These are phyloP conservation scores for Kentomonas sorsogonicus DNA, from an alignment of 208 protist genomes.

Conservation along the genomic window DNA sequence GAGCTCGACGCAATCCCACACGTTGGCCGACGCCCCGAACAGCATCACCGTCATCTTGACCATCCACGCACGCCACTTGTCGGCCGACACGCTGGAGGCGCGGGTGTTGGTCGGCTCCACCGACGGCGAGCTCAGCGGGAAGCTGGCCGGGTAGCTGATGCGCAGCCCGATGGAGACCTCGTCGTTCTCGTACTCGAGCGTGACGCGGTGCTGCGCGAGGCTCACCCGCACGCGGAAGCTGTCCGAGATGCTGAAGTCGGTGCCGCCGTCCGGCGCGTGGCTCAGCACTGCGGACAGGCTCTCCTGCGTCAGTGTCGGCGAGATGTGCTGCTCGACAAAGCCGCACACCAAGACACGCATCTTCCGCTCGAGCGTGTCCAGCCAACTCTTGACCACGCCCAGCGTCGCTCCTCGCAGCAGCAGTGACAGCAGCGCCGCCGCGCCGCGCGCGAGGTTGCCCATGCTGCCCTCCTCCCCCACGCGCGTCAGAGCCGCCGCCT, in stretches of 20 bases:
- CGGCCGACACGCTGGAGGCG: constrained; percentile 65
- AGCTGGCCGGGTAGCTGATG: constrained; percentile 64
- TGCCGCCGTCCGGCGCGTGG: constrained; percentile 55
- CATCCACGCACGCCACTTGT: constrained; percentile 86
- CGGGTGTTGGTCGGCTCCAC: constrained; percentile 52
- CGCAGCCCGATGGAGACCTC: constrained; percentile 64
- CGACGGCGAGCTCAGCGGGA: constrained; percentile 56
- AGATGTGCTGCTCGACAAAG: constrained; percentile 70
- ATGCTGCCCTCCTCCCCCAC: constrained; percentile 37
- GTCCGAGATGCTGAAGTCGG: constrained; percentile 63
- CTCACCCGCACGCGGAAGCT: constrained; percentile 62
- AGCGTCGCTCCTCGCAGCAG: constrained; percentile 61
- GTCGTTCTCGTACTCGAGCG: constrained; percentile 79
- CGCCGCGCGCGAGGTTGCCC: constrained; percentile 69
- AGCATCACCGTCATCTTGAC: constrained; percentile 85
- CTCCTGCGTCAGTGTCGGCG: constrained; percentile 65
- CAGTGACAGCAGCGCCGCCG: constrained; percentile 63
- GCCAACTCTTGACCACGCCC: constrained; percentile 57
- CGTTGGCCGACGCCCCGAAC: constrained; percentile 61
- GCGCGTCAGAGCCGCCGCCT: constrained; percentile 60
- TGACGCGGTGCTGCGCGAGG: constrained; percentile 41
- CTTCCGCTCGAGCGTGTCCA: constrained; percentile 78
- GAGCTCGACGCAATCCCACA: constrained; percentile 87
- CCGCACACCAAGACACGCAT: constrained; percentile 50
- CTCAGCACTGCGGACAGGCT: constrained; percentile 61